phyloP scores from a whole-genome alignment of 495 filamentous ascomycete species.

The Aspergillus sclerotiicarbonarius region DNA sequence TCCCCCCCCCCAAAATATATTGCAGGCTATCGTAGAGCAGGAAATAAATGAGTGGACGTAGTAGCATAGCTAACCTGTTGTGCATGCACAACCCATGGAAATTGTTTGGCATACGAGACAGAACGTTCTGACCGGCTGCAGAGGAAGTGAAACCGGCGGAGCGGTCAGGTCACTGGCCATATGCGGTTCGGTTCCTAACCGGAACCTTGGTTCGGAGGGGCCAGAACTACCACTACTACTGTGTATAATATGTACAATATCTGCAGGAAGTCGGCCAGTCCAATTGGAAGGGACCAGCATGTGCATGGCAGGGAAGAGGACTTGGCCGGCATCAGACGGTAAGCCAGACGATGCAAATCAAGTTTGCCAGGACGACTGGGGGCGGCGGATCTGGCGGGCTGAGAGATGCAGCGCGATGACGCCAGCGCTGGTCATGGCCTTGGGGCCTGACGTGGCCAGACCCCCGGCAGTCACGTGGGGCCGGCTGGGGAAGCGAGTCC shows the following conservation, averaged over 20 bases:
- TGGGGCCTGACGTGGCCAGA: conserved; percentile 8
- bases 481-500: background rate
- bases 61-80: too few species aligned
- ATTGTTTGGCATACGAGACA: too few species aligned
- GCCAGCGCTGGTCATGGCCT: background rate
- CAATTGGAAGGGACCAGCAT: background rate
- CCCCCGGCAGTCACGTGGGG: background rate
- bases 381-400: background rate
- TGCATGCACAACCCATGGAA: too few species aligned
- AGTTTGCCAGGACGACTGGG: background rate
- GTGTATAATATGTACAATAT: too few species aligned
- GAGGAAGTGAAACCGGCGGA: background rate
- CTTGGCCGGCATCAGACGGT: background rate
- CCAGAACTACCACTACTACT: background rate
- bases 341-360: background rate
- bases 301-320: background rate
- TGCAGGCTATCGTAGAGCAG: too few species aligned
- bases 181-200: background rate
- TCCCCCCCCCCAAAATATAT: too few species aligned
- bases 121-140: too few species aligned
- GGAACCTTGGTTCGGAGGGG: background rate
- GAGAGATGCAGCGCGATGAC: conserved; percentile 1
- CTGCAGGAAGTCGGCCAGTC: background rate
- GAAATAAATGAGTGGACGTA: too few species aligned
- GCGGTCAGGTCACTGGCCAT: background rate